These are phyloP conservation scores for peach (Prunus persica) DNA, from an alignment of 306 rosid species.

Conservation along the genomic window DNA sequence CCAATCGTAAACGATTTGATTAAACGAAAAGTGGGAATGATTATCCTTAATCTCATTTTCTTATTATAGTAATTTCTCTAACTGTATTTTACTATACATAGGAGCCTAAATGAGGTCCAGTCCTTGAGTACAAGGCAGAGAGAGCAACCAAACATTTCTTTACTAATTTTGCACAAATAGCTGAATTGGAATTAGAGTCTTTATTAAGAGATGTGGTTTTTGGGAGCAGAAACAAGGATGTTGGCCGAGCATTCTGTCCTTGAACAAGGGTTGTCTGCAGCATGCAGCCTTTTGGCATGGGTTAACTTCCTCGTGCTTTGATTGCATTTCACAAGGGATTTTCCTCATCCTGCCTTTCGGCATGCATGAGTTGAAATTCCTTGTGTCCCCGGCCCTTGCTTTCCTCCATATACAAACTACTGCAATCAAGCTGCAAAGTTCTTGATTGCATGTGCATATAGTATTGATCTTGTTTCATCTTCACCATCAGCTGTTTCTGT, in stretches of 20 bases:
- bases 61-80: neutral
- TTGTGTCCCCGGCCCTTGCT: conserved; percentile 1
- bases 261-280: neutral
- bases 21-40: neutral
- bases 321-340: conserved; percentile 15
- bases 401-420: neutral
- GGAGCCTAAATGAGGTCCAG: conserved; percentile 4
- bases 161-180: conserved; percentile 12
- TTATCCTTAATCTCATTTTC: neutral
- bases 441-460: neutral
- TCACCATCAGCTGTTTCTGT: neutral
- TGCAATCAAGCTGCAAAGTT: neutral
- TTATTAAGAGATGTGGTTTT: neutral
- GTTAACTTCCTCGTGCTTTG: neutral
- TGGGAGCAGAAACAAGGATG: neutral
- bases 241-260: neutral
- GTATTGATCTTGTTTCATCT: neutral
- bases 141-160: neutral
- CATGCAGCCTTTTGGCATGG: conserved; percentile 10
- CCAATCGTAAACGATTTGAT: neutral
- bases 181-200: neutral
- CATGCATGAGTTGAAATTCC: conserved; percentile 25
- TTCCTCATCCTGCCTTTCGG: conserved; percentile 21
- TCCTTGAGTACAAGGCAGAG: neutral
- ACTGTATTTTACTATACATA: neutral